Evolutionary conservation across 257 asterid species (phyloP), one percentile per base, ranked within the genome.

Genomic region (Plantago major): DNA sequence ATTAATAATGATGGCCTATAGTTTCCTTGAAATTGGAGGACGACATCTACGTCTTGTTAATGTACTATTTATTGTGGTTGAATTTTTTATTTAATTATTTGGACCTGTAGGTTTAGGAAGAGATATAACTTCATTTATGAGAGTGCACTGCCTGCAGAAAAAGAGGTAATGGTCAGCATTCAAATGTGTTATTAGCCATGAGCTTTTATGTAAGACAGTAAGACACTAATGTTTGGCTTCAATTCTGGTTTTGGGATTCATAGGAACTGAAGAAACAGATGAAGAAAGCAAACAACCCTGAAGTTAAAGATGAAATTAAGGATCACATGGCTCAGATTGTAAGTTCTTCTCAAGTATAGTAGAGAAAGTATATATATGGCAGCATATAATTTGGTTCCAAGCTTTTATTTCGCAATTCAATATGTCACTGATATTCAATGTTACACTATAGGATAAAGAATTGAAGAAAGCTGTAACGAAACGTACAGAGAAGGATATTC

Each of bases 61-160:
- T n/a, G n/a, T n/a, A n/a, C n/a, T n/a, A n/a, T n/a, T n/a, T n/a
- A n/a, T n/a, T 56, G 10, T 33, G 43, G 62, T 11, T 7, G 48
- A 55, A 19, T 44, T 63, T 22, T 37, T 19, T 69, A 26, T 65
- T n/a, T 0, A 37, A 37, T 30, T 63, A 14, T 65, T 47, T 71
- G 71, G 33, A 63, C 48, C 46, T 69, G 78, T 67, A 87, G 97
- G 81, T 87, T 85, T 79, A 93, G 81, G 86, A 89, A 89, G 86
- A 87, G 97, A 77, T 93, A 83, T 53, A 76, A 74, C 69, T 93
- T 93, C 74, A 79, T 93, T 37, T 87, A 87, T 49, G 87, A 85
- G 79, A 66, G 79, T 37, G 70, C 83, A 44, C 82, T 93, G 68
- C 99, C 97, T 55, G 80, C 90, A 65, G 97, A 89, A 65, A 93